Conservation (phyloP, 768 basidiomycete species). For the Podaxis rugospora region DNA sequence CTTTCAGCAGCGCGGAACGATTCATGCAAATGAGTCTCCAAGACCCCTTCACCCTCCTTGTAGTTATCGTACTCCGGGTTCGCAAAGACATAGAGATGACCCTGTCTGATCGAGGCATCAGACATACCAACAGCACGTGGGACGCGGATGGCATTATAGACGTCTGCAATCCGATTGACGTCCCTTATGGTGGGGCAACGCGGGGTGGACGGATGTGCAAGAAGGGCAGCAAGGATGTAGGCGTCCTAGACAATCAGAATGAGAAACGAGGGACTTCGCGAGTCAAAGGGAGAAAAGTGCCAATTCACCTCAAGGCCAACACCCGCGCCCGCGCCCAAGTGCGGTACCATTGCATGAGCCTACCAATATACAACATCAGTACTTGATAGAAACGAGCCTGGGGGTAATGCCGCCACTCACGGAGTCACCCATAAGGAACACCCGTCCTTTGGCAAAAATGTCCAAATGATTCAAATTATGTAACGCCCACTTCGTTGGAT, state of each 20-base stretch:
- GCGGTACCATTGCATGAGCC: conserved; percentile 46
- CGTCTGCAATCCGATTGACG: conserved; percentile 16
- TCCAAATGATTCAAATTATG: conserved; percentile 16
- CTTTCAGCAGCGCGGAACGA: conserved; percentile 17
- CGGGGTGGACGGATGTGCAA: conserved; percentile 29
- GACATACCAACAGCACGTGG: conserved; percentile 22
- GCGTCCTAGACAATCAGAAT: conserved; percentile 34
- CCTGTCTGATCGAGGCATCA: conserved; percentile 11
- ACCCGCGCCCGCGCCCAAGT: conserved; percentile 45
- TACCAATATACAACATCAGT: not conserved
- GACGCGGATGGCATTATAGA: conserved; percentile 23
- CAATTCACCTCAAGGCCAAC: conserved; percentile 39
- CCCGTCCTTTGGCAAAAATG: conserved; percentile 16
- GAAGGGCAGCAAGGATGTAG: conserved; percentile 31
- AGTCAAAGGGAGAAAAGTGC: not conserved
- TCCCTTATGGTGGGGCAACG: conserved; percentile 15
- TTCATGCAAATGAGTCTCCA: conserved; percentile 16
- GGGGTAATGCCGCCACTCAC: conserved; percentile 8
- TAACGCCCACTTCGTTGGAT: conserved; percentile 18
- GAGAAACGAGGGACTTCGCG: conserved; percentile 22
- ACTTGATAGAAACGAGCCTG: not conserved
- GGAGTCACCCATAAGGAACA: conserved; percentile 21
- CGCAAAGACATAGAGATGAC: conserved; percentile 11
- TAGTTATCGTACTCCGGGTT: conserved; percentile 23
- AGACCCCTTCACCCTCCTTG: conserved; percentile 21